Percentiles rank a stretch among this genome's conserved stretches.
Evolutionary conservation across 1,284 basidiomycete genomes (phyloP).

Genomic region (Cryptococcus sp.): DNA sequence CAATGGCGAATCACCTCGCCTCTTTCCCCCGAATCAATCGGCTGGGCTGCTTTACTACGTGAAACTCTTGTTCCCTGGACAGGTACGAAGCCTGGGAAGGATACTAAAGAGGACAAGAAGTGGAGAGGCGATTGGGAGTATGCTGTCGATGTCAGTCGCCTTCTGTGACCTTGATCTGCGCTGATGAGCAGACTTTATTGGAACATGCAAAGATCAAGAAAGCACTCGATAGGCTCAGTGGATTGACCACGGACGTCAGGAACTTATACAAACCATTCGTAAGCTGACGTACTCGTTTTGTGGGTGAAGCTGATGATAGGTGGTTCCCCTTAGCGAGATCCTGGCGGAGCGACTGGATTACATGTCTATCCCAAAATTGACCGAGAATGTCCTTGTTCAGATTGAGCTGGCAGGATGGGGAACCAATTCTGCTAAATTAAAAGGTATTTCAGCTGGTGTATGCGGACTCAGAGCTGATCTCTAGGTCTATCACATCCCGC

Average conservation of each 20-base stretch:
- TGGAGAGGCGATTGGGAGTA: slow-evolving; percentile 55
- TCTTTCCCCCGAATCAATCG: slow-evolving; percentile 42
- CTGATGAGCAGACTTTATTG: slow-evolving; percentile 32
- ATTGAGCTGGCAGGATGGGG: slow-evolving; percentile 43
- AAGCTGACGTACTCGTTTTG: slow-evolving; percentile 30
- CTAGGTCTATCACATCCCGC: slow-evolving; percentile 43
- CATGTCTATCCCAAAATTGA: slow-evolving; percentile 19
- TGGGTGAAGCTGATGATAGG: slow-evolving; percentile 11
- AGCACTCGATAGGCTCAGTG: slow-evolving; percentile 55
- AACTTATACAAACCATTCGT: slow-evolving; percentile 65
- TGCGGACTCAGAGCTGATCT: neutral
- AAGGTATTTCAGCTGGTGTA: neutral
- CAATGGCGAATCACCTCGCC: slow-evolving; percentile 71
- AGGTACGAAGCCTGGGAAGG: neutral
- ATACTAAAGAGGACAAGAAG: slow-evolving; percentile 49
- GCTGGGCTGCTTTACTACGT: slow-evolving; percentile 56
- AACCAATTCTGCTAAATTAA: slow-evolving; percentile 14
- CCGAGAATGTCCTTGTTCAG: slow-evolving; percentile 23
- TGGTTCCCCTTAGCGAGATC: slow-evolving; percentile 29
- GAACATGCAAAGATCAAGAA: slow-evolving; percentile 27
- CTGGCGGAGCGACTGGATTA: slow-evolving; percentile 21
- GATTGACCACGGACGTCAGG: slow-evolving; percentile 64
- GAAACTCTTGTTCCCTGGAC: slow-evolving; percentile 49
- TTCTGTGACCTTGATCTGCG: neutral
- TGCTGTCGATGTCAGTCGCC: slow-evolving; percentile 54